A percentile compares a stretch with the other conserved stretches of the same genome.
Conservation (phyloP, 2,329 filamentous ascomycete species). For the Trichoderma atroviride region DNA sequence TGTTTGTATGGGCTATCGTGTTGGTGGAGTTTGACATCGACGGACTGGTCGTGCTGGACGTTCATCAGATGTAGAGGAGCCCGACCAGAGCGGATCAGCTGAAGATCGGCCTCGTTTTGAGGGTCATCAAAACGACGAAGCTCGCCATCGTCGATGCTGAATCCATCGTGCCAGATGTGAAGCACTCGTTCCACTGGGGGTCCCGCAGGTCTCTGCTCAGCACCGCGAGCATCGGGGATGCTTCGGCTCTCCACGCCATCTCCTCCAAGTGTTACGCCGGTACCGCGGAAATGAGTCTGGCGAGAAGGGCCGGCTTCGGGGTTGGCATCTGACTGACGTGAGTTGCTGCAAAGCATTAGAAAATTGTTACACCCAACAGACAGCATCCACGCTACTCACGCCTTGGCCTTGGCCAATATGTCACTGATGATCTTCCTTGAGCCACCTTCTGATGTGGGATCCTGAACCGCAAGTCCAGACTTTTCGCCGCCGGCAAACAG, state of each 20-base stretch:
- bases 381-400: constrained; percentile 45
- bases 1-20: constrained; percentile 71
- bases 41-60: constrained; percentile 71
- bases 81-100: constrained; percentile 75
- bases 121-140: constrained; percentile 80
- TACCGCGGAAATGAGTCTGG: constrained; percentile 64
- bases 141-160: constrained; percentile 81
- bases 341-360: constrained; percentile 53
- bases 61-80: constrained; percentile 79
- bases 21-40: constrained; percentile 78
- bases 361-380: not conserved
- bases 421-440: constrained; percentile 62
- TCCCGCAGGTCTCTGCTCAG: constrained; percentile 33
- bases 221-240: constrained; percentile 62
- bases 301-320: constrained; percentile 55
- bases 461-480: constrained; percentile 70
- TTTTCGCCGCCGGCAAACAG: constrained; percentile 86
- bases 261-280: constrained; percentile 76
- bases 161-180: constrained; percentile 82
- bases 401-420: constrained; percentile 65
- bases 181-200: constrained; percentile 67
- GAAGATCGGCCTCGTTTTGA: constrained; percentile 68
- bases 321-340: constrained; percentile 56
- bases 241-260: constrained; percentile 71
- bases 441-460: constrained; percentile 55